These are phyloP conservation scores for Pythium phragmitis DNA, from an alignment of 352 stramenopile genomes.

Conservation along the genomic window DNA sequence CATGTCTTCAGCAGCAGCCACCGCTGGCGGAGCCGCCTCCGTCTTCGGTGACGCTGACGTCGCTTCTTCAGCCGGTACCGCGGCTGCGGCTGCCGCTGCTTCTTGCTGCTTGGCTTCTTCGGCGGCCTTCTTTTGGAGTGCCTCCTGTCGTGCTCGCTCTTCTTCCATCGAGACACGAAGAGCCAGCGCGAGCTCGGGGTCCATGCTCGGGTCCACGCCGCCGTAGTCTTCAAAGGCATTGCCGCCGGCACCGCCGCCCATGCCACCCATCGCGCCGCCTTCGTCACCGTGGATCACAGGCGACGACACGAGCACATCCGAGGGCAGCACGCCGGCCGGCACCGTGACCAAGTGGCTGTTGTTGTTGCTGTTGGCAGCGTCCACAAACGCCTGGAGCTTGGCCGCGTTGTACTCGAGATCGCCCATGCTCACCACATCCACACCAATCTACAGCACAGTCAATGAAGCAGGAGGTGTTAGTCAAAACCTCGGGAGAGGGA, in stretches of 20 bases:
- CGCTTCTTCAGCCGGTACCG: conserved; percentile 19
- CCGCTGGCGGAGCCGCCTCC: conserved; percentile 15
- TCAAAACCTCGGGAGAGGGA: not conserved
- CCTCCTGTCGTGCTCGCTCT: conserved; percentile 95
- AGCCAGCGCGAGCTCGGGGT: conserved; percentile 97
- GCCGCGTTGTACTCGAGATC: conserved; percentile 90
- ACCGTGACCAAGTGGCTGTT: conserved; percentile 97
- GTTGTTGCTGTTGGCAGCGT: conserved; percentile 93
- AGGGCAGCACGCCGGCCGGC: conserved; percentile 94
- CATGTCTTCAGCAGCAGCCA: conserved; percentile 32
- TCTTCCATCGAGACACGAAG: conserved; percentile 99
- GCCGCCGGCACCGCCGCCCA: conserved; percentile 39
- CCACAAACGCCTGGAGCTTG: conserved; percentile 90
- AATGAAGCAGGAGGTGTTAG: no score
- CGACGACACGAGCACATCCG: conserved; percentile 96
- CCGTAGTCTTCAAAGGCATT: conserved; percentile 93
- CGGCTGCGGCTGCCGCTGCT: conserved; percentile 22
- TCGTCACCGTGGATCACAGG: conserved; percentile 93
- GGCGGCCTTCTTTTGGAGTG: conserved; percentile 88
- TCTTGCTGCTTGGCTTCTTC: conserved; percentile 46
- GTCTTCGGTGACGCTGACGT: conserved; percentile 23
- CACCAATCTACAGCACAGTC: conserved; percentile 80
- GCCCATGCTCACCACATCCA: conserved; percentile 98
- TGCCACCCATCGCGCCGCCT: conserved; percentile 45
- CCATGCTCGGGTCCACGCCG: conserved; percentile 97